Conservation (phyloP, 2,329 filamentous ascomycete species). For the Huntiella decipiens region DNA sequence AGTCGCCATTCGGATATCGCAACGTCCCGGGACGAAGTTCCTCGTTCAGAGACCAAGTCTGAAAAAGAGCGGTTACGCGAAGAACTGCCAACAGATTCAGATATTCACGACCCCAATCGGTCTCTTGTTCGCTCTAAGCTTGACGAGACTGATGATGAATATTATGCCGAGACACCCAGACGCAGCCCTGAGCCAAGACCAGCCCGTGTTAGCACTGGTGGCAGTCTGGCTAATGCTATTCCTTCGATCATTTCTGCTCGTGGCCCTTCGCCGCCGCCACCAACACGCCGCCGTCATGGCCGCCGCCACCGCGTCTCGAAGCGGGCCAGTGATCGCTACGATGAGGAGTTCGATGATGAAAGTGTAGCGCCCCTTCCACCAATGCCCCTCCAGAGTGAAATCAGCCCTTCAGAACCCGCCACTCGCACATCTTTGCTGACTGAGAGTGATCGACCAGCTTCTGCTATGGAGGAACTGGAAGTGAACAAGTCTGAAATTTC, state of each 20-base stretch:
- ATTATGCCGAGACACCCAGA: slow-evolving; percentile 23
- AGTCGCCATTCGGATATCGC: slow-evolving; percentile 25
- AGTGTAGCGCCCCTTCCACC: slow-evolving; percentile 43
- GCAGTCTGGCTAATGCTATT: slow-evolving; percentile 17
- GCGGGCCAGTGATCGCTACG: slow-evolving; percentile 25
- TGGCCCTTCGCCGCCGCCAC: slow-evolving; percentile 14
- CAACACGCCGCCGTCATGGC: slow-evolving; percentile 25
- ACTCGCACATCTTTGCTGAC: slow-evolving; percentile 78
- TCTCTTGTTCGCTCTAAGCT: slow-evolving; percentile 10
- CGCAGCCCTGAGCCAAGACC: slow-evolving; percentile 25
- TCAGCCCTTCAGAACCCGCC: slow-evolving; percentile 62
- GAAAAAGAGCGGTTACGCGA: slow-evolving; percentile 25
- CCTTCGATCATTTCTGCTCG: slow-evolving; percentile 15
- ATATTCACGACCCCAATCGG: slow-evolving; percentile 16
- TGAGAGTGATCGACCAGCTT: slow-evolving; percentile 53
- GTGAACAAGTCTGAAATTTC: slow-evolving; percentile 43
- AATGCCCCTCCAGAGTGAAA: slow-evolving; percentile 75
- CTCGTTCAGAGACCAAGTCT: not conserved
- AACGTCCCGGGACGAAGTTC: slow-evolving; percentile 17
- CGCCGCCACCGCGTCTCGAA: slow-evolving; percentile 28
- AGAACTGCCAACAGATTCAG: slow-evolving; percentile 21
- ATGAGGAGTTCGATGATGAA: slow-evolving; percentile 34
- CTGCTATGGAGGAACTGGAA: slow-evolving; percentile 37
- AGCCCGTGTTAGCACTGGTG: slow-evolving; percentile 21
- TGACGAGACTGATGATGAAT: slow-evolving; percentile 8